Evolutionary conservation across 441 rosid species (phyloP).

Genomic region (Manihot esculenta): DNA sequence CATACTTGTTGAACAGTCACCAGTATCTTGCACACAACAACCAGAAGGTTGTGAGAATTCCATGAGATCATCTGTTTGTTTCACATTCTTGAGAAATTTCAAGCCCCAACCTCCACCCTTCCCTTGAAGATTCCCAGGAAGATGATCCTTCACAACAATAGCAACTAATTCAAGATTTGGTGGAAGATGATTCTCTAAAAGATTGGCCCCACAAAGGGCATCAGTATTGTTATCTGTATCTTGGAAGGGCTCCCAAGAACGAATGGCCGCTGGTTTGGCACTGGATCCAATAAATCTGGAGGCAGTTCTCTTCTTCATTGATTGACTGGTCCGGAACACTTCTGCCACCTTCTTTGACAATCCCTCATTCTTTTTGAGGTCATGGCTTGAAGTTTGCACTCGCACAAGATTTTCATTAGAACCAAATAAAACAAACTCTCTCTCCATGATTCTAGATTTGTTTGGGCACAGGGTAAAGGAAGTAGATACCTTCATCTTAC

Average conservation of each 20-base stretch:
- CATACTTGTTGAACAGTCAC: conserved; percentile 51
- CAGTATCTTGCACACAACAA: conserved; percentile 22
- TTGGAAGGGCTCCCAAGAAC: conserved; percentile 43
- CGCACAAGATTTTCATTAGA: conserved; percentile 30
- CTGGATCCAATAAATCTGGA: conserved; percentile 49
- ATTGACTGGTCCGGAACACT: conserved; percentile 45
- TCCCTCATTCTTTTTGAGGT: conserved; percentile 44
- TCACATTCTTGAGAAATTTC: conserved; percentile 62
- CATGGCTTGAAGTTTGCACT: conserved; percentile 34
- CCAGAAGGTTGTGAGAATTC: conserved; percentile 30
- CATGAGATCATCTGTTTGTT: conserved; percentile 24
- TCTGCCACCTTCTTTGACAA: conserved; percentile 54
- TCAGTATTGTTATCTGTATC: conserved; percentile 35
- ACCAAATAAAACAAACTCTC: conserved; percentile 63
- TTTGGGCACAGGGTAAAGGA: conserved; percentile 43
- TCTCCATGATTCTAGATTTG: conserved; percentile 51
- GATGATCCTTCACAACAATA: conserved; percentile 53
- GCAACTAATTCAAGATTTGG: conserved; percentile 66
- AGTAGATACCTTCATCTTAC: conserved; percentile 63
- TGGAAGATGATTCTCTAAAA: conserved; percentile 46
- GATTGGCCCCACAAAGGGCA: conserved; percentile 28
- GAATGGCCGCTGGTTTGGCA: too few species aligned
- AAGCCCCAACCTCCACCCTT: conserved; percentile 87
- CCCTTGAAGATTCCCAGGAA: conserved; percentile 31
- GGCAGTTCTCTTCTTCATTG: conserved; percentile 53